A percentile compares a stretch with the other conserved stretches of the same genome.
Evolutionary conservation across 495 filamentous ascomycete species (phyloP).

Genomic region (Xylaria nigripes): DNA sequence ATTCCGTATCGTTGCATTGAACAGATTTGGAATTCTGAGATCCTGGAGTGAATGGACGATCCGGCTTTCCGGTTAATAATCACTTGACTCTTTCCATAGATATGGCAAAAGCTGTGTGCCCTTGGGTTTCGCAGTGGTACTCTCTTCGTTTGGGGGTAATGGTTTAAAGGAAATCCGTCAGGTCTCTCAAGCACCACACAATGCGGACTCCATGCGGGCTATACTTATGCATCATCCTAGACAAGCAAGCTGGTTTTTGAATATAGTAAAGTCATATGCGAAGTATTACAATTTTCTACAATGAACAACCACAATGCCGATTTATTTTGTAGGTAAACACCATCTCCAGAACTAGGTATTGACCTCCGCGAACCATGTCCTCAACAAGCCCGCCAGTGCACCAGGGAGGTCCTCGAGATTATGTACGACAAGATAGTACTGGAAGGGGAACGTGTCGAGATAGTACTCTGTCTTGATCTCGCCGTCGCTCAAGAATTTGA

Average conservation of each 20-base stretch:
- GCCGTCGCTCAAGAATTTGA: constrained; percentile 21
- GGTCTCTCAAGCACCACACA: too few species aligned
- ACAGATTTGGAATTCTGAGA: too few species aligned
- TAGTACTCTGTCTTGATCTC: constrained; percentile 72
- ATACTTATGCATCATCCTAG: too few species aligned
- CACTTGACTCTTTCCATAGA: too few species aligned
- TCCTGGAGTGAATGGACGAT: not conserved
- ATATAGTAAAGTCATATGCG: not conserved
- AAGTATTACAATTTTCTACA: not conserved
- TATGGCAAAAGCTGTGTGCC: too few species aligned
- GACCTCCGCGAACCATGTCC: constrained; percentile 96
- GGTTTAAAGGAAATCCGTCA: too few species aligned
- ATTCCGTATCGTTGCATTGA: too few species aligned
- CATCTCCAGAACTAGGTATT: constrained; percentile 24
- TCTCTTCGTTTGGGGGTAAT: not conserved
- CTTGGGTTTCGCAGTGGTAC: too few species aligned
- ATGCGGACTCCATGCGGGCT: too few species aligned
- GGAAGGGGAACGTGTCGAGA: constrained; percentile 90
- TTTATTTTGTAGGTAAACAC: not conserved
- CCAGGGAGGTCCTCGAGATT: constrained; percentile 85
- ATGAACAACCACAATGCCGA: not conserved
- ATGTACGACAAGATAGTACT: constrained; percentile 89
- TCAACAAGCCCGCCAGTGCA: constrained; percentile 77
- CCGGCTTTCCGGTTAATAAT: not conserved
- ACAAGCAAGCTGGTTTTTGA: too few species aligned